These are phyloP conservation scores for Oryza australiensis DNA, from an alignment of 176 grass and related monocot species.

Conservation along the genomic window DNA sequence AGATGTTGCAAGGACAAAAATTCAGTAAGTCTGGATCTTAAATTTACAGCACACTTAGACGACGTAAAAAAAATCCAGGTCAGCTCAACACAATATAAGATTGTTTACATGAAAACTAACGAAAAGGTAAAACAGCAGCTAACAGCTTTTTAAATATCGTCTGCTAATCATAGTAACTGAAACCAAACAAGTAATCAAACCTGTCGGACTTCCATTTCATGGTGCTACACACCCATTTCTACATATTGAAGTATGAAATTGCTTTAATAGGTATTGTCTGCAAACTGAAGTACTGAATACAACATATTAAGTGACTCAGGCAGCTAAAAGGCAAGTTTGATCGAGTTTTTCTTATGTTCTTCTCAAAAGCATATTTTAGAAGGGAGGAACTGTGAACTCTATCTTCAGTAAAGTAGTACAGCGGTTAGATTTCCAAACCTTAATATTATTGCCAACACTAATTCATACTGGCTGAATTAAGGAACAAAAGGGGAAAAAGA, in stretches of 20 bases:
- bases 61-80: not conserved
- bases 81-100: not conserved
- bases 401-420: not conserved
- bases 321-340: not conserved
- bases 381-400: not conserved
- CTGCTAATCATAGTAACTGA: not conserved
- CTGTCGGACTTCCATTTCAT: not conserved
- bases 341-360: not conserved
- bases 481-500: not conserved
- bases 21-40: not conserved
- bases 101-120: constrained; percentile 4
- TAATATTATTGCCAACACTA: not conserved
- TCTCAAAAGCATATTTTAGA: constrained; percentile 6
- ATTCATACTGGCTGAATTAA: not conserved
- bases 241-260: not conserved
- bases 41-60: not conserved
- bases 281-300: not conserved
- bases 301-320: not conserved
- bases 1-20: constrained; percentile 16
- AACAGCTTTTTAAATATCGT: not conserved
- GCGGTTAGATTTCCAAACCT: not conserved
- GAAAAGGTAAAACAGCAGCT: not conserved
- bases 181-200: not conserved
- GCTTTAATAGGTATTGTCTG: constrained; percentile 4
- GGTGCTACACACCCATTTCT: not conserved